Evolutionary conservation across 2,329 filamentous ascomycete genomes (phyloP), one percentile per base, ranked within the genome.

Genomic region (Scedosporium apiospermum): DNA sequence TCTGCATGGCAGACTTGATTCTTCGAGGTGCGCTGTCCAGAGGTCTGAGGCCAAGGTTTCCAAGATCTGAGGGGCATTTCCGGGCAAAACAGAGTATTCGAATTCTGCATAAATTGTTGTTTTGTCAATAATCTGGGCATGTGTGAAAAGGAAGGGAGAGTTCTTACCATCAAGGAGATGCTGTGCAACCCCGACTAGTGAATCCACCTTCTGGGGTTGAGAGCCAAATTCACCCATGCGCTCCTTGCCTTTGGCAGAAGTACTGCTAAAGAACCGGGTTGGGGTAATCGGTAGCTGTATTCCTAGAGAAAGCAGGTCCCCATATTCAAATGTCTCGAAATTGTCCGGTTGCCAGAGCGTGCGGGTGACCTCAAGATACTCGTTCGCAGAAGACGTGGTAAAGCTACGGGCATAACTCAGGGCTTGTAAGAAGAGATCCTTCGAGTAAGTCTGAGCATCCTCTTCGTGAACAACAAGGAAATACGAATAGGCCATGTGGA

Each of bases 101-200:
- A 84, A 69, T 60, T 81, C 81, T 82, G 61, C 1, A 34, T 1
- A n/a, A 44, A 26, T 57, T 57, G 2, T 30, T 5, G 27, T 6
- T 34, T 34, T 34, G n/a, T 38, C 10, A 42, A 16, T n/a, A 58
- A 16, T 57, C n/a, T 34, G 21, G 6, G 7, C 23, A 18, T 16
- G 3, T 6, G 3, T 6, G 21, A 9, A 7, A 23, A 58, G 12
- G 23, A 16, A 60, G 49, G 16, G 16, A n/a, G 30, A 49, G 49
- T 57, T 67, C 75, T 68, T 72, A 82, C 80, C 78, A 68, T 84
- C 82, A 21, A 85, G 70, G 63, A 83, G 83, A 62, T 78, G 75
- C 59, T 76, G 74, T 7, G 77, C 77, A 51, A 77, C 72, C 44
- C 69, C 69, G 1, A 76, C 66, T 6, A 84, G 68, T 10, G 73